These are phyloP conservation scores for Podospora appendiculata DNA, from an alignment of 495 filamentous ascomycete species.

Conservation along the genomic window DNA sequence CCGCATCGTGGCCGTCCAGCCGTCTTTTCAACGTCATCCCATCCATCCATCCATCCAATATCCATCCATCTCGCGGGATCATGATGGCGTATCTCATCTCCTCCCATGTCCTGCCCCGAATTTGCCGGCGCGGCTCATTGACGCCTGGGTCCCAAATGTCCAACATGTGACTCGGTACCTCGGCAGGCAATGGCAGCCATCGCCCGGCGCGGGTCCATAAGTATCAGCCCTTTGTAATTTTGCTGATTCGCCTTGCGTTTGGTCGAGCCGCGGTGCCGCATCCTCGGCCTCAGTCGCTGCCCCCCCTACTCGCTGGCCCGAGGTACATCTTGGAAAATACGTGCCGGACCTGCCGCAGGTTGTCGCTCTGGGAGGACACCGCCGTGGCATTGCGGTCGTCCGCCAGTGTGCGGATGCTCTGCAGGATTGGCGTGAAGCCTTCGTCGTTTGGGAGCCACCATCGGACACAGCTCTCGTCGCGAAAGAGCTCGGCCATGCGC, in stretches of 20 bases:
- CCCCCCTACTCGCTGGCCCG: conserved; percentile 6
- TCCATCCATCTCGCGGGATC: too few species aligned
- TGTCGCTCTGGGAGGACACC: conserved; percentile 54
- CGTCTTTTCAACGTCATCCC: conserved; percentile 12
- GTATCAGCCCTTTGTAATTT: conserved; percentile 5
- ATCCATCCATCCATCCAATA: not conserved
- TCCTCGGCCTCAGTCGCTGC: not conserved
- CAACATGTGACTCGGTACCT: too few species aligned
- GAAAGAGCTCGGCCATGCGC: conserved; percentile 65
- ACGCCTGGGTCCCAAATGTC: not conserved
- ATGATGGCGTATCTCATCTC: not conserved
- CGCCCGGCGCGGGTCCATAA: conserved; percentile 1
- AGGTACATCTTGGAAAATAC: conserved; percentile 51
- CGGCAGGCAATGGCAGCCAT: too few species aligned
- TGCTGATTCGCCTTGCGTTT: conserved; percentile 1
- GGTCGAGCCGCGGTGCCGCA: not conserved
- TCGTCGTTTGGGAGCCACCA: conserved; percentile 90
- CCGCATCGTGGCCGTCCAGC: conserved; percentile 14
- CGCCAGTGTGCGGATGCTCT: conserved; percentile 67
- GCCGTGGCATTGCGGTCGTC: conserved; percentile 60
- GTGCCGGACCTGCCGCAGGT: conserved; percentile 66
- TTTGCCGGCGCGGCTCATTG: not conserved
- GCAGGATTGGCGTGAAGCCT: conserved; percentile 60
- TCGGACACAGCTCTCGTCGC: conserved; percentile 55
- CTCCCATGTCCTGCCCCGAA: not conserved